These are phyloP conservation scores for Tricholoma flavovirens DNA, from an alignment of 768 basidiomycete species.

Conservation along the genomic window DNA sequence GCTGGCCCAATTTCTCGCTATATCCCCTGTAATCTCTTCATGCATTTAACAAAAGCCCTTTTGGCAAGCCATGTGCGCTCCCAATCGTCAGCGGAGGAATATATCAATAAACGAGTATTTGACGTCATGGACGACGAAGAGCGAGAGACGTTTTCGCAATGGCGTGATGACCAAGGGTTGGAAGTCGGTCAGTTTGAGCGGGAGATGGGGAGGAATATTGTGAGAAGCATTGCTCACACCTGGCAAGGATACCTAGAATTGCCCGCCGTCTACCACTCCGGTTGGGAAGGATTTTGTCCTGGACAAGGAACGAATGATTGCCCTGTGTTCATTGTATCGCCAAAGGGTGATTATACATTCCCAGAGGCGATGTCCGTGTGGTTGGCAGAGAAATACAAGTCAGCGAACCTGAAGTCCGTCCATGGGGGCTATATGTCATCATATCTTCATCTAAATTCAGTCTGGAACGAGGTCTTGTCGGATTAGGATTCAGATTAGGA, in stretches of 20 bases:
- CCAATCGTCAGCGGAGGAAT: constrained; percentile 34
- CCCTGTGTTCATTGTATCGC: constrained; percentile 40
- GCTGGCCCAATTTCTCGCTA: constrained; percentile 39
- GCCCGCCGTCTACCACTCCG: constrained; percentile 37
- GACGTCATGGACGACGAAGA: constrained; percentile 33
- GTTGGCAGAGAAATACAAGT: constrained; percentile 42
- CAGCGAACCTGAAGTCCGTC: constrained; percentile 33
- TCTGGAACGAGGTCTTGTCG: constrained; percentile 36
- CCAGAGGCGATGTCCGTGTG: constrained; percentile 42
- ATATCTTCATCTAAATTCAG: constrained; percentile 39
- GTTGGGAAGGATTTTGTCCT: constrained; percentile 45
- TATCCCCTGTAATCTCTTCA: constrained; percentile 35
- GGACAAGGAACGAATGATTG: constrained; percentile 38
- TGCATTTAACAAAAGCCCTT: constrained; percentile 24
- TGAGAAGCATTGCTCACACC: constrained; percentile 41
- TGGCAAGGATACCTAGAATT: constrained; percentile 50
- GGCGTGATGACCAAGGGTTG: constrained; percentile 34
- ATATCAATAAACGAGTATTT: constrained; percentile 33
- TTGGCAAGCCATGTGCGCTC: constrained; percentile 33
- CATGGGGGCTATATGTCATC: constrained; percentile 46
- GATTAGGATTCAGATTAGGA: not conserved
- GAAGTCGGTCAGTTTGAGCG: constrained; percentile 39
- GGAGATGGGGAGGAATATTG: constrained; percentile 34
- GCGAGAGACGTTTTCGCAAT: constrained; percentile 30
- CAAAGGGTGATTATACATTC: constrained; percentile 35